phyloP scores from a whole-genome alignment of 2,329 filamentous ascomycete genomes.

The Ustilaginoidea virens region DNA sequence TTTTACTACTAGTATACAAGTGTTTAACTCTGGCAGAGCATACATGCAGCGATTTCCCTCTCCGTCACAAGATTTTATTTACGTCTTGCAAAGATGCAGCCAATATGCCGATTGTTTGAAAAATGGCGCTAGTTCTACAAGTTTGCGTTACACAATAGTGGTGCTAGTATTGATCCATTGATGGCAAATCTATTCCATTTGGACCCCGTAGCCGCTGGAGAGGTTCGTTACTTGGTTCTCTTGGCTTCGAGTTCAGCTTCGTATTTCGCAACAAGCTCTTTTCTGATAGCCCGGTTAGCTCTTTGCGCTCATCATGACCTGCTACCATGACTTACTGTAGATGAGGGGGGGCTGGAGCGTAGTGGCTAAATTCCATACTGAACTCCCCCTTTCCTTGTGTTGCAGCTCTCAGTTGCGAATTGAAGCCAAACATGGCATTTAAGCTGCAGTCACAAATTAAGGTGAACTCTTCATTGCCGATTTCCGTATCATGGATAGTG shows the following conservation, averaged over 20 bases:
- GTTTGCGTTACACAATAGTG: too few species aligned
- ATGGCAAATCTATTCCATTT: too few species aligned
- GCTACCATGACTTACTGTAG: conserved; percentile 63
- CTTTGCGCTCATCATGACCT: neutral
- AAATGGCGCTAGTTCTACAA: too few species aligned
- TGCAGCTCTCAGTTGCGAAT: conserved; percentile 73
- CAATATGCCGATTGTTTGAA: too few species aligned
- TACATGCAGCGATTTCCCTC: too few species aligned
- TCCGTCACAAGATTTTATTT: too few species aligned
- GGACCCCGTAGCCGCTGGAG: too few species aligned
- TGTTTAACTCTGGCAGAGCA: too few species aligned
- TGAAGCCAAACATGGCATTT: conserved; percentile 98
- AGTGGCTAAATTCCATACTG: conserved; percentile 97
- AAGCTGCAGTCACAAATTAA: conserved; percentile 82
- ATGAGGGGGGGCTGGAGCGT: conserved; percentile 71
- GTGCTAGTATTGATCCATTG: too few species aligned
- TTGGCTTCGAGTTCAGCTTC: conserved; percentile 42
- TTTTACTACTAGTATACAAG: too few species aligned
- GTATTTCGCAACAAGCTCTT: conserved; percentile 43
- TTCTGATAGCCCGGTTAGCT: conserved; percentile 21
- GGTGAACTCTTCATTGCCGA: conserved; percentile 86
- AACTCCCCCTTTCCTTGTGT: conserved; percentile 99
- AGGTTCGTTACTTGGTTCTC: conserved; percentile 39
- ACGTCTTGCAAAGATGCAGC: too few species aligned
- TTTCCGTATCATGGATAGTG: conserved; percentile 89